Conservation (phyloP, 805 yeast genomes). For the Yarrowia osloensis region DNA sequence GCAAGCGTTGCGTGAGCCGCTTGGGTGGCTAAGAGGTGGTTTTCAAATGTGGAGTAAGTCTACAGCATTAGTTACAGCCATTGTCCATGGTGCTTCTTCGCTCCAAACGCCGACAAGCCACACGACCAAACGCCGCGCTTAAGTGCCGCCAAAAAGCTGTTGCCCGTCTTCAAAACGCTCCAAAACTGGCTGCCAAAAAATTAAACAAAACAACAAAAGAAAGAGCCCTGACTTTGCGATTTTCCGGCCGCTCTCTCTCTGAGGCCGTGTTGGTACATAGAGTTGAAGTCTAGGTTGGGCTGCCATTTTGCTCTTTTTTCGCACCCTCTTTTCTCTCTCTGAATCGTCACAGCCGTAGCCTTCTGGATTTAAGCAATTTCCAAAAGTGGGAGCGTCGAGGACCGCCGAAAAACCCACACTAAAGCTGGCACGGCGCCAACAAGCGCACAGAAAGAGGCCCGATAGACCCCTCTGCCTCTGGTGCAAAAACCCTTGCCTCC, state of each 20-base stretch:
- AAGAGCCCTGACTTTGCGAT: neutral
- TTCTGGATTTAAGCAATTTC: neutral
- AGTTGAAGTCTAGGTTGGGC: neutral
- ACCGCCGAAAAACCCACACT: neutral
- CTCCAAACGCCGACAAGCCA: too few species aligned
- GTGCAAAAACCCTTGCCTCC: neutral
- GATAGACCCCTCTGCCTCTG: neutral
- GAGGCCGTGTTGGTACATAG: neutral
- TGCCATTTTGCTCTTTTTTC: neutral
- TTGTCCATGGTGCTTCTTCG: too few species aligned
- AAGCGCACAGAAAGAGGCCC: too few species aligned
- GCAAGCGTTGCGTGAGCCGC: neutral
- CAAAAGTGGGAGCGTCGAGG: neutral
- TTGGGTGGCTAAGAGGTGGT: too few species aligned
- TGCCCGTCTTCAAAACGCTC: too few species aligned
- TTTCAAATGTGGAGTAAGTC: too few species aligned
- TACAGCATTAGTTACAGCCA: too few species aligned
- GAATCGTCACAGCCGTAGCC: conserved; percentile 1
- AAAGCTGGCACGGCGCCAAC: neutral
- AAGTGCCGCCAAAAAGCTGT: too few species aligned
- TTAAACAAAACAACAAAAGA: neutral
- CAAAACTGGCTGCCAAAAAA: neutral
- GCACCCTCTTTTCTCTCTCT: neutral
- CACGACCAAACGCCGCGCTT: too few species aligned
- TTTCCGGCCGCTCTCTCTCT: neutral